Percentiles rank a stretch among this genome's conserved stretches.
These are phyloP conservation scores for Entomortierella parvispora DNA, from an alignment of 192 early-diverging fungal genomes.

Conservation along the genomic window DNA sequence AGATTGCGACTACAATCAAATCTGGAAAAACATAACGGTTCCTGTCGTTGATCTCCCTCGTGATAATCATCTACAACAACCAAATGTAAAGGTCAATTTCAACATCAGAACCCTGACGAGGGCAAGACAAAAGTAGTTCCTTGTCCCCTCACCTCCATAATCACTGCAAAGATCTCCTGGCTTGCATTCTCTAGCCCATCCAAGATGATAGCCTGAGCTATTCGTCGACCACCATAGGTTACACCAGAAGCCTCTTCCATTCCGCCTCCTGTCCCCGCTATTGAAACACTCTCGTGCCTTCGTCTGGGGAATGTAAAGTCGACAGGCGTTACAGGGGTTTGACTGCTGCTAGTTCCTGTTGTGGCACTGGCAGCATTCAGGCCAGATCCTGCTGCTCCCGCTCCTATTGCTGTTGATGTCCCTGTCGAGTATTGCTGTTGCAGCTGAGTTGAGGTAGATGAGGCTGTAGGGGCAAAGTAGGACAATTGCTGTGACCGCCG, in stretches of 20 bases:
- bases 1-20: constrained; percentile 49
- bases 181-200: constrained; percentile 51
- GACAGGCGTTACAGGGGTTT: constrained; percentile 38
- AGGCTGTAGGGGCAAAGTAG: too few relatives aligned
- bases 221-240: constrained; percentile 28
- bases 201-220: constrained; percentile 55
- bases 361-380: background rate
- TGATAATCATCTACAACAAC: constrained; percentile 45
- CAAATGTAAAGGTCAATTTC: background rate
- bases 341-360: constrained; percentile 4
- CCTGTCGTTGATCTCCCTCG: constrained; percentile 45
- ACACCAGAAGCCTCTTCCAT: constrained; percentile 25
- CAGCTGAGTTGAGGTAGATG: too few relatives aligned
- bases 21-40: constrained; percentile 47
- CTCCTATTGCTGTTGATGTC: background rate
- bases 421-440: background rate
- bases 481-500: too few relatives aligned
- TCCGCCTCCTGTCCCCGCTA: constrained; percentile 18
- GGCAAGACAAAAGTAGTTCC: background rate
- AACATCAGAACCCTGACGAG: background rate
- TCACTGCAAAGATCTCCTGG: constrained; percentile 39
- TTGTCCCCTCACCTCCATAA: constrained; percentile 44
- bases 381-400: background rate
- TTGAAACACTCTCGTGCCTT: constrained; percentile 46
- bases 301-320: constrained; percentile 52